A percentile compares a stretch with the other conserved stretches of the same genome.
These are phyloP conservation scores for Blastomyces emzantsi DNA, from an alignment of 2,329 filamentous ascomycete species.

Conservation along the genomic window DNA sequence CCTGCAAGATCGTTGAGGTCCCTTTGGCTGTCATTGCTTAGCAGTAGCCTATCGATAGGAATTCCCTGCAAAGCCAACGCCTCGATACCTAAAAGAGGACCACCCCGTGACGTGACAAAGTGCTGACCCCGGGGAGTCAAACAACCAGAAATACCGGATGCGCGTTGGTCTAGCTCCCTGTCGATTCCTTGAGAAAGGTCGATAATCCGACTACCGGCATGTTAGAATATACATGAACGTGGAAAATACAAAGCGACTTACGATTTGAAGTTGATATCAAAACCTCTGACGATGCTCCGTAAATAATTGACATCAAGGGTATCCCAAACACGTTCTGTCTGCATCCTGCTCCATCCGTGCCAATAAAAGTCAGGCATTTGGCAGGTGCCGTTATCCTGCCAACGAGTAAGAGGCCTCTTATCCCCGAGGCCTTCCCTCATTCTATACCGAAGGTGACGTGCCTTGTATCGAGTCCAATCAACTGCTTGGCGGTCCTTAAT, in stretches of 20 bases:
- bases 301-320: conserved; percentile 55
- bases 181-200: conserved; percentile 69
- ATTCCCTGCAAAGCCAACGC: conserved; percentile 59
- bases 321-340: conserved; percentile 56
- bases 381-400: conserved; percentile 47
- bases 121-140: conserved; percentile 57
- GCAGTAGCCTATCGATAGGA: conserved; percentile 51
- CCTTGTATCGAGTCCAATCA: conserved; percentile 41
- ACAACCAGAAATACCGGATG: conserved; percentile 55
- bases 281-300: conserved; percentile 40
- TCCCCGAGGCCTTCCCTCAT: conserved; percentile 43
- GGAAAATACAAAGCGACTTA: conserved; percentile 23
- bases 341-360: conserved; percentile 41
- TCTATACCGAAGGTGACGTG: conserved; percentile 52
- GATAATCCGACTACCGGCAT: conserved; percentile 32
- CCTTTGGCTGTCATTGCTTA: conserved; percentile 53
- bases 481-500: conserved; percentile 21
- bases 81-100: conserved; percentile 55
- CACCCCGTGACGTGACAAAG: conserved; percentile 52
- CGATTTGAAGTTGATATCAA: conserved; percentile 52
- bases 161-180: conserved; percentile 41
- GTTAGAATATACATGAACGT: conserved; percentile 10
- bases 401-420: conserved; percentile 50
- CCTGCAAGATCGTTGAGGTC: conserved; percentile 63
- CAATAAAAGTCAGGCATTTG: conserved; percentile 49